A percentile compares a stretch with the other conserved stretches of the same genome.
phyloP scores from a whole-genome alignment of 2,329 filamentous ascomycete genomes.

The Cytospora piceicola region DNA sequence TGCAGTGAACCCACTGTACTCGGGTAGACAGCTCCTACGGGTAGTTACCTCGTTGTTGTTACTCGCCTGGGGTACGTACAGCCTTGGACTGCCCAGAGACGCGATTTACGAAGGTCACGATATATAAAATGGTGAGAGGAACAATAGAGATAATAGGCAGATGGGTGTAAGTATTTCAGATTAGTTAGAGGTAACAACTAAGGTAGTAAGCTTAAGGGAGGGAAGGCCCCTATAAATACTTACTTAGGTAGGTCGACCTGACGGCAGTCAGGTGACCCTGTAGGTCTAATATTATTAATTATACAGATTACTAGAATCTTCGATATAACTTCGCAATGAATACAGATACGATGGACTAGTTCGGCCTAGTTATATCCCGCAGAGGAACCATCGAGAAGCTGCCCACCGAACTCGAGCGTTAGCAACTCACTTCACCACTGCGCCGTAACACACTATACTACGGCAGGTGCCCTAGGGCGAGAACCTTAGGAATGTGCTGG shows the following conservation, averaged over 20 bases:
- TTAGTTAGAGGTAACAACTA: no score
- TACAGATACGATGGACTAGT: constrained; percentile 47
- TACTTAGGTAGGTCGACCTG: no score
- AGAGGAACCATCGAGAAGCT: constrained; percentile 54
- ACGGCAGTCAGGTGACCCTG: no score
- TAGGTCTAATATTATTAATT: no score
- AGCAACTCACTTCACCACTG: constrained; percentile 51
- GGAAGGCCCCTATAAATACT: no score
- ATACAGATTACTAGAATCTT: no score
- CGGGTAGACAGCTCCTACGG: background rate
- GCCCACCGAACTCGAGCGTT: constrained; percentile 44
- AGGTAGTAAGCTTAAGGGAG: no score
- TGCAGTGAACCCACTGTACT: background rate
- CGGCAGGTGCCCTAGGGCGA: constrained; percentile 52
- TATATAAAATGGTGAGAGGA: no score
- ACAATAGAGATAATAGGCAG: no score
- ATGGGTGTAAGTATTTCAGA: no score
- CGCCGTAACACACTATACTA: constrained; percentile 59
- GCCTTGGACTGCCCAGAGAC: constrained; percentile 1
- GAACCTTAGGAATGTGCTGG: constrained; percentile 47
- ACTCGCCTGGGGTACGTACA: background rate
- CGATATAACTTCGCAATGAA: no score
- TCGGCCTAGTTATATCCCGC: constrained; percentile 58
- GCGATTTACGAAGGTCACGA: no score
- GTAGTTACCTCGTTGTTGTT: background rate